Evolutionary conservation across 1,139 yeast genomes (phyloP).

Genomic region (Sugiyamaella japonica): DNA sequence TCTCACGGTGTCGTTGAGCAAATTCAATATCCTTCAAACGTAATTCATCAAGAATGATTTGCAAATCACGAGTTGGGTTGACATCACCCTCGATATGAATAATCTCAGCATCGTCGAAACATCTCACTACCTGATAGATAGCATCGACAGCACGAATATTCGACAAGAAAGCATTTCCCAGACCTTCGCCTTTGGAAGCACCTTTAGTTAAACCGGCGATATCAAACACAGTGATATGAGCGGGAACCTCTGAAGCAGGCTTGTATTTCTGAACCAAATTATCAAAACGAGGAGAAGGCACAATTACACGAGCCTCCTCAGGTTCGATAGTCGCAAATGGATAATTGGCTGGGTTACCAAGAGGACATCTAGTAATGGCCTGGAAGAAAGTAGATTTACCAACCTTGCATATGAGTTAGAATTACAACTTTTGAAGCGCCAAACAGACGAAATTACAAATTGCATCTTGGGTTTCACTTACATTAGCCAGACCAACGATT

Average conservation of each 20-base stretch:
- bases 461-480: slow-evolving; percentile 16
- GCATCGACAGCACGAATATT: slow-evolving; percentile 98
- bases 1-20: slow-evolving; percentile 86
- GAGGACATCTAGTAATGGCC: slow-evolving; percentile 80
- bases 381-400: slow-evolving; percentile 84
- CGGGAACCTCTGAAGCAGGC: slow-evolving; percentile 88
- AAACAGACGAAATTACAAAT: no score
- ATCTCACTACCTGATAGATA: slow-evolving; percentile 95
- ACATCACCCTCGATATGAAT: slow-evolving; percentile 98
- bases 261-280: slow-evolving; percentile 68
- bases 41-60: slow-evolving; percentile 86
- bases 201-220: slow-evolving; percentile 98
- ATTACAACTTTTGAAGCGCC: no score
- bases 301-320: slow-evolving; percentile 96
- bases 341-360: slow-evolving; percentile 97
- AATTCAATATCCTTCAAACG: slow-evolving; percentile 97
- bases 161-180: slow-evolving; percentile 96
- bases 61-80: slow-evolving; percentile 92
- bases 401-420: slow-evolving; percentile 63
- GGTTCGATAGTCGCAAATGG: slow-evolving; percentile 99
- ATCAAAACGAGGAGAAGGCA: slow-evolving; percentile 90
- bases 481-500: slow-evolving; percentile 92
- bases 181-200: slow-evolving; percentile 96
- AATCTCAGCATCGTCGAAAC: slow-evolving; percentile 97
- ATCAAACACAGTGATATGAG: slow-evolving; percentile 90